Percentiles rank a stretch among this genome's conserved stretches.
Conservation (phyloP, 371 early-diverging fungal genomes). For the Mortierella sp. region DNA sequence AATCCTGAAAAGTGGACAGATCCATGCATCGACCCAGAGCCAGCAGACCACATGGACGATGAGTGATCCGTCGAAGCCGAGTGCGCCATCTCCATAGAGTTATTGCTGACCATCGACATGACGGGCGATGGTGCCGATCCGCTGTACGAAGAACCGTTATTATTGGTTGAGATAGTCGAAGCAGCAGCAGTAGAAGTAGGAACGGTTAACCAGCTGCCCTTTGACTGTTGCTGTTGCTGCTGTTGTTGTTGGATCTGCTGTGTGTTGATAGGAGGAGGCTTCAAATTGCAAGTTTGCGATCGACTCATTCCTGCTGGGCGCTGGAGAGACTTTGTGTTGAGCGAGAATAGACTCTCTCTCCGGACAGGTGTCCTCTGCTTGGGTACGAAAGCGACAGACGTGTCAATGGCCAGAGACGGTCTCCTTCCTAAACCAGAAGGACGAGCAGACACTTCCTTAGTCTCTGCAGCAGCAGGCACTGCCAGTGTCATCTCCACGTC, state of each 20-base stretch:
- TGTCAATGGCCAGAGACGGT: slow-evolving; percentile 23
- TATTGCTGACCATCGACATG: slow-evolving; percentile 28
- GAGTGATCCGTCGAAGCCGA: slow-evolving; percentile 42
- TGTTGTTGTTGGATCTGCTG: slow-evolving; percentile 2
- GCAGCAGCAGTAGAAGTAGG: slow-evolving; percentile 11
- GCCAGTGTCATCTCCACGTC: slow-evolving; percentile 19
- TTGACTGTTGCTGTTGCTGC: slow-evolving; percentile 15
- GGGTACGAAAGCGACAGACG: slow-evolving; percentile 23
- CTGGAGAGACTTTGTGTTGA: slow-evolving; percentile 19
- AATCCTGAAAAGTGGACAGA: slow-evolving; percentile 20
- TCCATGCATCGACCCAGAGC: slow-evolving; percentile 22
- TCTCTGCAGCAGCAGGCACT: not conserved
- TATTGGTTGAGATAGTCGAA: too few relatives aligned
- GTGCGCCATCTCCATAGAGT: slow-evolving; percentile 39
- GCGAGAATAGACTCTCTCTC: slow-evolving; percentile 21
- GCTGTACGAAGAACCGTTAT: too few relatives aligned
- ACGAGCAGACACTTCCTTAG: not conserved
- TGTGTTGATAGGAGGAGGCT: slow-evolving; percentile 8
- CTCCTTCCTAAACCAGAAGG: slow-evolving; percentile 4
- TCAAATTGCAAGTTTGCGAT: slow-evolving; percentile 17
- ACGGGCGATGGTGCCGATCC: slow-evolving; percentile 26
- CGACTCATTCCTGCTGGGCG: slow-evolving; percentile 12
- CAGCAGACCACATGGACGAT: slow-evolving; percentile 26
- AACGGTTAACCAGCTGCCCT: slow-evolving; percentile 32
- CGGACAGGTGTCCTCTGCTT: slow-evolving; percentile 19